Percentiles rank a stretch among this genome's conserved stretches.
Conservation (phyloP, 805 yeast species). For the Candida hungchunana region DNA sequence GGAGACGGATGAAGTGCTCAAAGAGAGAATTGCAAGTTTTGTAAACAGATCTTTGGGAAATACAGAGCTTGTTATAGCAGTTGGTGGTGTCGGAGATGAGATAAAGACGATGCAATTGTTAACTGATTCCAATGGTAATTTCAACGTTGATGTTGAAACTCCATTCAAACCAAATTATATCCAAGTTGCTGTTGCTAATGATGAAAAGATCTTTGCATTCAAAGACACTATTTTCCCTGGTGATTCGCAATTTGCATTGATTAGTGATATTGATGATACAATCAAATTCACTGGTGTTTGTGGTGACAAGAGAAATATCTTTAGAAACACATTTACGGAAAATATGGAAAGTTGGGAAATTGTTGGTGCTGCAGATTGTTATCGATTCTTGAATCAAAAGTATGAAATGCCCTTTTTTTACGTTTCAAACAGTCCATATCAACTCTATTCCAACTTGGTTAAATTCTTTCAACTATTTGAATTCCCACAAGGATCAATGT, state of each 20-base stretch:
- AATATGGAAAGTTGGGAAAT: constrained; percentile 65
- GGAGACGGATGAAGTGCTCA: constrained; percentile 44
- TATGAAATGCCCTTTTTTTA: constrained; percentile 68
- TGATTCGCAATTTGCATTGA: constrained; percentile 58
- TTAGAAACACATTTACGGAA: constrained; percentile 70
- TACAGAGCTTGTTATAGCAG: constrained; percentile 47
- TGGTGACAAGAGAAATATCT: constrained; percentile 79
- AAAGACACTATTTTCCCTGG: constrained; percentile 42
- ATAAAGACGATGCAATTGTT: constrained; percentile 31
- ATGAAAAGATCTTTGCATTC: constrained; percentile 44
- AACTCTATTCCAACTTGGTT: constrained; percentile 45
- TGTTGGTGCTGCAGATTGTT: constrained; percentile 75
- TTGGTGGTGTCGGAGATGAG: constrained; percentile 45
- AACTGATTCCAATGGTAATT: constrained; percentile 69
- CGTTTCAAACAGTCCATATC: constrained; percentile 96
- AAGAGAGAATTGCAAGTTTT: constrained; percentile 64
- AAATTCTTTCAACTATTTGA: constrained; percentile 51
- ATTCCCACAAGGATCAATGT: constrained; percentile 79
- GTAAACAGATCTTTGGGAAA: constrained; percentile 62
- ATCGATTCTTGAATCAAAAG: constrained; percentile 40
- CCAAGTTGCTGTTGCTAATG: constrained; percentile 44
- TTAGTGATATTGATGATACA: constrained; percentile 94
- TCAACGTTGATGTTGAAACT: constrained; percentile 48
- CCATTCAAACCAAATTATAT: constrained; percentile 58
- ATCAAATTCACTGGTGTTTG: constrained; percentile 86